These are phyloP conservation scores for Epicoccum nigrum DNA, from an alignment of 2,329 filamentous ascomycete genomes.

Conservation along the genomic window DNA sequence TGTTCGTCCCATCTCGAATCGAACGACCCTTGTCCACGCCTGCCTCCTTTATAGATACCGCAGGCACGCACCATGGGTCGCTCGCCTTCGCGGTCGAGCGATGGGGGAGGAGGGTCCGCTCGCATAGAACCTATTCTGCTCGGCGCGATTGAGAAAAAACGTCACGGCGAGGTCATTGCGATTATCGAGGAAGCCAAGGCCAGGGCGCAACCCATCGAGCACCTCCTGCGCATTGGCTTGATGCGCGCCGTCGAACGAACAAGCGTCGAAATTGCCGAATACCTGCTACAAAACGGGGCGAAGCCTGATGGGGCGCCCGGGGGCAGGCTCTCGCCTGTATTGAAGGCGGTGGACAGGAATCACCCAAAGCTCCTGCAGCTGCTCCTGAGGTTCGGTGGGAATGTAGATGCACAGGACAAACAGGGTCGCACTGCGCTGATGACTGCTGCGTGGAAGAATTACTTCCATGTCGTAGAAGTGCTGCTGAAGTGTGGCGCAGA, in stretches of 20 bases:
- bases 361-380: slow-evolving; percentile 39
- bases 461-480: slow-evolving; percentile 43
- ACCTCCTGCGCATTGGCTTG: slow-evolving; percentile 46
- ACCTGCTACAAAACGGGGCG: slow-evolving; percentile 41
- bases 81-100: slow-evolving; percentile 45
- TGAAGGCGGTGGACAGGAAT: slow-evolving; percentile 40
- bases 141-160: slow-evolving; percentile 43
- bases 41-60: background rate
- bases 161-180: slow-evolving; percentile 38
- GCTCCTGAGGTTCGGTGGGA: slow-evolving; percentile 40
- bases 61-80: slow-evolving; percentile 34
- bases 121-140: slow-evolving; percentile 45
- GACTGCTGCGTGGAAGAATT: slow-evolving; percentile 46
- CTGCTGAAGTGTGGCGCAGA: slow-evolving; percentile 47
- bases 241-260: slow-evolving; percentile 44
- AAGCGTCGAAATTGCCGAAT: slow-evolving; percentile 39
- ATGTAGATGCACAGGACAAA: slow-evolving; percentile 45
- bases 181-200: slow-evolving; percentile 45
- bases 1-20: slow-evolving; percentile 12
- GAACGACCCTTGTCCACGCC: slow-evolving; percentile 1
- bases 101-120: slow-evolving; percentile 37
- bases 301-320: slow-evolving; percentile 43
- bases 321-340: slow-evolving; percentile 37
- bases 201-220: slow-evolving; percentile 39
- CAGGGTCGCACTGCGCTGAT: slow-evolving; percentile 46